These are phyloP conservation scores for Laetiporus sulphureus DNA, from an alignment of 1,284 basidiomycete species.

Conservation along the genomic window DNA sequence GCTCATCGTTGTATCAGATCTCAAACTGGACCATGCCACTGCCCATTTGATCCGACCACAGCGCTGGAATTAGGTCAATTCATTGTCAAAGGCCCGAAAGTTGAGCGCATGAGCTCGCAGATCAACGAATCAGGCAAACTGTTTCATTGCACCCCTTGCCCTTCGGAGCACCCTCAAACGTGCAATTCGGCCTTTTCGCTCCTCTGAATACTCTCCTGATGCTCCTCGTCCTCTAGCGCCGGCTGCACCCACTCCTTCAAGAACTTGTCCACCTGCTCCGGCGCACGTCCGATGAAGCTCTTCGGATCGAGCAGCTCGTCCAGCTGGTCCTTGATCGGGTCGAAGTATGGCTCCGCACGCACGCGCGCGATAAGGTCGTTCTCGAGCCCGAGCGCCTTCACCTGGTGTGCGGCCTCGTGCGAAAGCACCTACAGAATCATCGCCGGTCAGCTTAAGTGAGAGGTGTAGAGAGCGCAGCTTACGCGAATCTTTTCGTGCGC, in stretches of 20 bases:
- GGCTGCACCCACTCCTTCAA: constrained; percentile 85
- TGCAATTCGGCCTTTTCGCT: constrained; percentile 29
- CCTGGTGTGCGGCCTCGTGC: constrained; percentile 91
- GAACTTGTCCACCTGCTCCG: constrained; percentile 91
- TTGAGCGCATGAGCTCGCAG: no score
- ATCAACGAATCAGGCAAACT: no score
- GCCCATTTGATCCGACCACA: no score
- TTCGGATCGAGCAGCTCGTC: constrained; percentile 72
- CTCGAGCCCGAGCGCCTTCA: constrained; percentile 92
- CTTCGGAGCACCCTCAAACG: constrained; percentile 20
- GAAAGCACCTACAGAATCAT: constrained; percentile 62
- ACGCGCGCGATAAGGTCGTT: constrained; percentile 96
- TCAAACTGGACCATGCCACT: no score
- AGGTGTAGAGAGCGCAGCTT: constrained; percentile 13
- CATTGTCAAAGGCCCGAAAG: no score
- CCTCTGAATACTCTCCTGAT: constrained; percentile 51
- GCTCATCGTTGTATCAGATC: no score
- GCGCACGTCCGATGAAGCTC: constrained; percentile 87
- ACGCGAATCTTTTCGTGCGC: constrained; percentile 97
- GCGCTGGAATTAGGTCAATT: no score
- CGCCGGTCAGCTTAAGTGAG: background rate
- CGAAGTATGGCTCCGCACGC: constrained; percentile 58
- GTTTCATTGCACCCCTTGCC: no score
- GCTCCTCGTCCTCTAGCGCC: constrained; percentile 64
- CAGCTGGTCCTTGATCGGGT: constrained; percentile 54